Evolutionary conservation across 768 basidiomycete genomes (phyloP).

Genomic region (Tulasnella sp.): DNA sequence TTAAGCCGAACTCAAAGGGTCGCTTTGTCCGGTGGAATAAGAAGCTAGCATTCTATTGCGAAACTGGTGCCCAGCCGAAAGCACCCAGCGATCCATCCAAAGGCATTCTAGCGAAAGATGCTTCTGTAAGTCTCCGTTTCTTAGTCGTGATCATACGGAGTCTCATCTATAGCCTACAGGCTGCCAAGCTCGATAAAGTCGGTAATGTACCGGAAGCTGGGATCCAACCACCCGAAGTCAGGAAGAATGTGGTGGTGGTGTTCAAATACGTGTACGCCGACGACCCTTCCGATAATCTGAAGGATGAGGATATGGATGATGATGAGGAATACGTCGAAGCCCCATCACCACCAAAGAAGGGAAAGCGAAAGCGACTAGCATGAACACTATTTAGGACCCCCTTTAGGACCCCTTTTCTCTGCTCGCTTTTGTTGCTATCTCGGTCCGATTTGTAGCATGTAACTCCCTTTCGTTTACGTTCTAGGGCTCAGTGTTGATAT

Average conservation of each 20-base stretch:
- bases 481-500: background rate
- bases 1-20: conserved; percentile 8
- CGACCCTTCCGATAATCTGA: background rate
- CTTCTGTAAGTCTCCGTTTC: background rate
- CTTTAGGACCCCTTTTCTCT: background rate
- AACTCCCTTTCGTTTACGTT: background rate
- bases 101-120: background rate
- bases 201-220: conserved; percentile 10
- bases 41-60: conserved; percentile 8
- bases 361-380: conserved; percentile 4
- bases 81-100: background rate
- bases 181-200: background rate
- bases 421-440: background rate
- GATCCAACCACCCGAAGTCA: background rate
- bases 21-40: conserved; percentile 9
- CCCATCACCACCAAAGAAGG: background rate
- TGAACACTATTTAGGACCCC: background rate
- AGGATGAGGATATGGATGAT: background rate
- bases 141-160: background rate
- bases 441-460: background rate
- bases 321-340: background rate
- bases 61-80: background rate
- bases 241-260: conserved; percentile 8
- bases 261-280: conserved; percentile 12
- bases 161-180: background rate